Evolutionary conservation across 805 yeast species (phyloP), one percentile per base, ranked within the genome.

Genomic region (Ogataea glucozyma): DNA sequence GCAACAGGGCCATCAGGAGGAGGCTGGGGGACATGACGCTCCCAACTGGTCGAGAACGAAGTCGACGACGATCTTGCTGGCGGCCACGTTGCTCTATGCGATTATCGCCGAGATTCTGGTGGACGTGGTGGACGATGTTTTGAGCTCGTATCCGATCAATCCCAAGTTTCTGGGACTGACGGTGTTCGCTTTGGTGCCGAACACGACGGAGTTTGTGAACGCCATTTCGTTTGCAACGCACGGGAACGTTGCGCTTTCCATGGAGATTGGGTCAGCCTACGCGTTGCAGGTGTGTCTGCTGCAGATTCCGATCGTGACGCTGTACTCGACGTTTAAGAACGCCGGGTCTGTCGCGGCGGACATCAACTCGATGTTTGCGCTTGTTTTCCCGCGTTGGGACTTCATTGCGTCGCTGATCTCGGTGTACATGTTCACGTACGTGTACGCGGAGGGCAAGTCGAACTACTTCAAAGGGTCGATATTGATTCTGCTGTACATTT

Each of bases 241-340:
- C 54, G 99, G 99, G 1, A 93, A 93, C 53, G 96, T 93, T 41
- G 96, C 99, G 0, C 70, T 93, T 34, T 87, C 96, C 2, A 87
- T 93, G 96, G 99, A 93, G 61, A 93, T 93, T 64, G 99, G 99
- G 47, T 83, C 95, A 49, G 99, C 99, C 0, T 93, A 93, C 61
- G 99, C 96, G 0, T 72, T 93, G 46, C 99, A 93, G 64, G 99
- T 93, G 12, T 91, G 96, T 54, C 70, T 93, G 45, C 73, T 93
- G 51, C 99, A 93, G 62, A 87, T 93, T 35, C 99, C 99, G 1
- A 82, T 93, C 2, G 75, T 93, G 59, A 95, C 89, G 9, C 59
- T 91, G 10, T 88, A 77, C 59, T 84, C 96, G 2, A 74, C 85
- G 44, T 71, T 67, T 65, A 73, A 57, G 58, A 54, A 47, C 31